Conservation (phyloP, 2,329 filamentous ascomycete species). For the Neofusicoccum cordaticola region DNA sequence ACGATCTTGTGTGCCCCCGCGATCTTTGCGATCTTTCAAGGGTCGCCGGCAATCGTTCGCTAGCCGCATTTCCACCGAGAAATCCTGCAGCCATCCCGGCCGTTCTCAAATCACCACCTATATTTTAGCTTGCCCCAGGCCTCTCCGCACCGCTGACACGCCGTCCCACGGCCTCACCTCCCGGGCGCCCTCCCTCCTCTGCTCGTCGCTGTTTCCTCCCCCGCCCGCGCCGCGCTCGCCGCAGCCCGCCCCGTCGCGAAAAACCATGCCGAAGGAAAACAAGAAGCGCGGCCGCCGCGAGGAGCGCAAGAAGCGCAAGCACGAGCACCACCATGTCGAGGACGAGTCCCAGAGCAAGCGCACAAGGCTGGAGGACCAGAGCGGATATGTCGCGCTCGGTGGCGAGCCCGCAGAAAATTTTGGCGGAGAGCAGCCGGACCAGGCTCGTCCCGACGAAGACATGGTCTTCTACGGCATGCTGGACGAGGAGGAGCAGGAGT, state of each 20-base stretch:
- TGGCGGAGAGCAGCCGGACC: constrained; percentile 22
- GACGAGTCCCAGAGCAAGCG: constrained; percentile 32
- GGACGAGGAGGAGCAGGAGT: constrained; percentile 89
- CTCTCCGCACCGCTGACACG: neutral
- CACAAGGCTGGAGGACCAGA: constrained; percentile 24
- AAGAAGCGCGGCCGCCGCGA: constrained; percentile 58
- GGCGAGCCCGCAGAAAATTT: constrained; percentile 24
- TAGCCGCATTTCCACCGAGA: constrained; percentile 2
- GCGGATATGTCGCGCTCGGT: constrained; percentile 17
- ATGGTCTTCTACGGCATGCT: constrained; percentile 90
- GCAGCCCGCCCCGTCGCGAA: neutral
- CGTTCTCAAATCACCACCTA: neutral
- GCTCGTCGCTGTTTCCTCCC: neutral
- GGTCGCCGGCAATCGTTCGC: constrained; percentile 8
- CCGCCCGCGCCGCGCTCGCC: neutral
- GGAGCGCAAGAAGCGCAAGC: constrained; percentile 51
- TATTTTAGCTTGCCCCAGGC: constrained; percentile 14
- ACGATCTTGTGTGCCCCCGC: constrained; percentile 6
- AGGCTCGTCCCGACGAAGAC: constrained; percentile 46
- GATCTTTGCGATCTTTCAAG: constrained; percentile 1
- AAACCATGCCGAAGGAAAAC: constrained; percentile 57
- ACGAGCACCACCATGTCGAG: constrained; percentile 44
- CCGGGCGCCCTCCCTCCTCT: neutral
- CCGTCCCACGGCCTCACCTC: no score
- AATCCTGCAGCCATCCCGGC: constrained; percentile 16